Conservation (phyloP, 1,284 basidiomycete species). For the Irpex sp. region DNA sequence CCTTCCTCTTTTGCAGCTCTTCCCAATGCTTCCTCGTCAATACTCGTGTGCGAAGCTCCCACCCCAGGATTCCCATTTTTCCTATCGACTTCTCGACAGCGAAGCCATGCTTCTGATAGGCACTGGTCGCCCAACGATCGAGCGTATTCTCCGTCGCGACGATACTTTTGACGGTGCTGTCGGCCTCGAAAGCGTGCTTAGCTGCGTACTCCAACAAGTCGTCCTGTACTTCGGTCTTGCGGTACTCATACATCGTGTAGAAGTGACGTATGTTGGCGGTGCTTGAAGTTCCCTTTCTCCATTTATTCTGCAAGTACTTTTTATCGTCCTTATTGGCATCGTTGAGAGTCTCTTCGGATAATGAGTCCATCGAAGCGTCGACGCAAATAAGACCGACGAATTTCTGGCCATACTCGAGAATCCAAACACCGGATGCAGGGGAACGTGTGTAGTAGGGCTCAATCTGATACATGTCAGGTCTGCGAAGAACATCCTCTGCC, state of each 20-base stretch:
- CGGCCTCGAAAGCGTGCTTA: constrained; percentile 49
- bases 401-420: constrained; percentile 57
- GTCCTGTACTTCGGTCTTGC: constrained; percentile 52
- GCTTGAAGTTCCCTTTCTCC: constrained; percentile 34
- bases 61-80: constrained; percentile 48
- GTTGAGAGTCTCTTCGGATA: constrained; percentile 26
- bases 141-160: constrained; percentile 48
- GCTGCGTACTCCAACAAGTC: constrained; percentile 65
- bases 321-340: constrained; percentile 19
- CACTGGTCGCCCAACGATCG: constrained; percentile 43
- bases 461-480: constrained; percentile 55
- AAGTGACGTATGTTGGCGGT: constrained; percentile 74
- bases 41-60: constrained; percentile 35
- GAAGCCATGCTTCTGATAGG: constrained; percentile 53
- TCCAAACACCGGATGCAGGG: constrained; percentile 61
- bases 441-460: constrained; percentile 56
- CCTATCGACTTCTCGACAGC: constrained; percentile 36
- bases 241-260: constrained; percentile 65
- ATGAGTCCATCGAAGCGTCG: constrained; percentile 50
- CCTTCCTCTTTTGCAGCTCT: background rate
- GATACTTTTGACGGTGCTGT: constrained; percentile 40
- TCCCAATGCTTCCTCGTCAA: constrained; percentile 11
- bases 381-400: constrained; percentile 70
- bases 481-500: constrained; percentile 49
- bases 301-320: constrained; percentile 7